Evolutionary conservation across 2,329 filamentous ascomycete species (phyloP), one percentile per base, ranked within the genome.

Genomic region (Penicillium concentricum): DNA sequence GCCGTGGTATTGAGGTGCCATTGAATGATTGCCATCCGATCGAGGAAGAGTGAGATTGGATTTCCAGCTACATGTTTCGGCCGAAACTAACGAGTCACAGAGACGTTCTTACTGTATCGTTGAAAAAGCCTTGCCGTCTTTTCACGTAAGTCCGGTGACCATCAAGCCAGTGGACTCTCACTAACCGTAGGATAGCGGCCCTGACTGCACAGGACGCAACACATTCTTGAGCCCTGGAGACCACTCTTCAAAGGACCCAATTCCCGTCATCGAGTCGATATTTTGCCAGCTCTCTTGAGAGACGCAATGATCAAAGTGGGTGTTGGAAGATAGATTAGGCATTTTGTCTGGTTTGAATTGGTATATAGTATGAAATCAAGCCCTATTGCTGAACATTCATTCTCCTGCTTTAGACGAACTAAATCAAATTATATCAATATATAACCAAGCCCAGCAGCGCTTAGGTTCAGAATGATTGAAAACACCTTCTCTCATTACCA

Each of bases 181-280:
- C 43, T 45, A 35, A 42, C 6, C 4, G 24, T 18, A 8, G 4
- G 8, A 22, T 22, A 67, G 64, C 46, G 64, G 64, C 18, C 58
- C 62, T 12, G 38, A 51, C 5, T 67, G 64, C 46, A 67, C 64
- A 26, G 64, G 64, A 18, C 60, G 60, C 50, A 67, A 67, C 64
- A 60, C 62, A 8, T 38, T 67, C 20, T 52, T 67, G 7, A 47
- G 35, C 16, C 61, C 64, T 8, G 64, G 64, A 28, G 61, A 63
- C 5, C 64, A 67, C 42, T 63, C 64, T 6, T 61, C 61, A 22
- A 38, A 58, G 2, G 62, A 67, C 15, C 64, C 64, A 7, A 64
- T 67, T 28, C 63, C 63, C 7, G 48, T 52, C 4, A 60, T 67
- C 24, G 59, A 58, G 22, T 62, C 64, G 2, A 67, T 67, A 26